phyloP scores from a whole-genome alignment of 106 monocot species.

The Dendrobium nobile region DNA sequence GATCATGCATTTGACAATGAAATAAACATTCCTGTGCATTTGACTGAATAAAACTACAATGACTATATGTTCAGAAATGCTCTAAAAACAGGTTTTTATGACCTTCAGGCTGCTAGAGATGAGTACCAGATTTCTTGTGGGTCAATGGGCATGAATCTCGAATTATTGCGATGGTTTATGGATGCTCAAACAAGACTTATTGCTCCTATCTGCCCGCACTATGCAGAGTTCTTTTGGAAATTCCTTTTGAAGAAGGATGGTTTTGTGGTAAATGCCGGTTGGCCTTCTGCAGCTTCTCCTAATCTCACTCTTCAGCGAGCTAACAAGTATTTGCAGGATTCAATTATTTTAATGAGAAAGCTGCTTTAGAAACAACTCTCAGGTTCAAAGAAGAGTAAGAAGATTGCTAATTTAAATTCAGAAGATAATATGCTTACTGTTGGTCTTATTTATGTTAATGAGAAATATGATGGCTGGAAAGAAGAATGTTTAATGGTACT shows the following conservation, averaged over 20 bases:
- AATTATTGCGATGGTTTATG: slow-evolving; percentile 65
- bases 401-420: slow-evolving; percentile 24
- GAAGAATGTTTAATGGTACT: slow-evolving; percentile 63
- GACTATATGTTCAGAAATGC: slow-evolving; percentile 83
- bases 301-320: slow-evolving; percentile 65
- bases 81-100: slow-evolving; percentile 83
- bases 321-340: slow-evolving; percentile 85
- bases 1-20: slow-evolving; percentile 80
- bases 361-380: slow-evolving; percentile 68
- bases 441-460: slow-evolving; percentile 84
- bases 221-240: slow-evolving; percentile 77
- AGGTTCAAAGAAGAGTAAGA: slow-evolving; percentile 75
- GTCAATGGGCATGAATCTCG: slow-evolving; percentile 62
- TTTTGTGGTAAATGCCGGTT: slow-evolving; percentile 67
- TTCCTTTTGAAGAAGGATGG: slow-evolving; percentile 51
- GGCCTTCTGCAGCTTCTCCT: slow-evolving; percentile 47
- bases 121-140: slow-evolving; percentile 85
- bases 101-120: slow-evolving; percentile 82
- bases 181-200: slow-evolving; percentile 80
- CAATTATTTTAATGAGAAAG: slow-evolving; percentile 71
- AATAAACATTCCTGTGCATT: slow-evolving; percentile 57
- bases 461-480: slow-evolving; percentile 88
- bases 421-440: slow-evolving; percentile 36
- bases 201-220: slow-evolving; percentile 81
- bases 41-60: slow-evolving; percentile 45